Evolutionary conservation across 306 rosid species (phyloP), one percentile per base, ranked within the genome.

Genomic region (Prunus persica): DNA sequence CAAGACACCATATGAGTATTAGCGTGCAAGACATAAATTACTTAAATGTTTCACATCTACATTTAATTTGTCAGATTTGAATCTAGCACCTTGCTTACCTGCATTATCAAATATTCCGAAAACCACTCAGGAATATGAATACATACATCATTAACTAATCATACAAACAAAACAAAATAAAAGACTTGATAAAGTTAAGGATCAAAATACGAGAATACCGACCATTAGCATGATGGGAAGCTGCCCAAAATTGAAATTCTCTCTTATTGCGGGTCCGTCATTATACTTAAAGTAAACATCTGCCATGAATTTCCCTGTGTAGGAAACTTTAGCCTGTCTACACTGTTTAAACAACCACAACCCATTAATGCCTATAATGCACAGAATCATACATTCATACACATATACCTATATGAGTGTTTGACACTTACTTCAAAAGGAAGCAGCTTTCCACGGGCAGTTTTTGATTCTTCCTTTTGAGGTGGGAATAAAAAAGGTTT

Each of bases 191-290:
- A 38, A 51, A 55, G 34, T 22, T 15, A 51, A 58, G 51, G 56
- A 62, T 19, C 27, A 34, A 80, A 7, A 20, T 41, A 58, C 27
- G 6, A 82, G 19, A 55, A 27, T 18, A 67, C 83, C 32, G 70
- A 95, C 98, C 97, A 86, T 82, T 2, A 95, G 81, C 98, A 95
- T 92, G 68, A 95, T 88, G 27, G 98, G 98, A 67, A 95, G 66
- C 74, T 81, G 87, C 69, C 97, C 97, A 63, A 95, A 87, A 79
- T 62, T 72, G 34, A 81, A 43, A n/a, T 46, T 72, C 52, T 85
- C 89, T 69, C 92, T 78, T n/a, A 88, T 74, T 50, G 78, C 76
- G 79, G 85, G 56, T 50, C 78, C 86, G 0, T 38, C 86, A 25
- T 79, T 77, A 65, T 87, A 89, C 79, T 90, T 90, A 82, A 88